phyloP scores from a whole-genome alignment of 148 eudicot genomes.

The Chenopodium formosanum region DNA sequence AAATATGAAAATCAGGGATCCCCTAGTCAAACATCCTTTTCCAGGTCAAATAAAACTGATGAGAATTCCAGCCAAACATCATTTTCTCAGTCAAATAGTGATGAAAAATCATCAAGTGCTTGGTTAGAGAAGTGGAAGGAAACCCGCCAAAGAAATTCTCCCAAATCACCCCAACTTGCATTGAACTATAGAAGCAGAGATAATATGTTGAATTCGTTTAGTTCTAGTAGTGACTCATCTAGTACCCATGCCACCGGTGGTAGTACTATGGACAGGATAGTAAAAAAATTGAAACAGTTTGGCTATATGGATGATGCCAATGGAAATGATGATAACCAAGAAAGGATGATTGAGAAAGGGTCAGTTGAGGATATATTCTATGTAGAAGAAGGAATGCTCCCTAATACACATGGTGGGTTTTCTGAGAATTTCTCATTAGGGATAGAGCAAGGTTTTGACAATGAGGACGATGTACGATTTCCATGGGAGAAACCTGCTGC shows the following conservation, averaged over 20 bases:
- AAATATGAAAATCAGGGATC: slow-evolving; percentile 7
- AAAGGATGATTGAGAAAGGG: slow-evolving; percentile 65
- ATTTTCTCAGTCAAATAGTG: slow-evolving; percentile 17
- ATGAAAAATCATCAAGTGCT: slow-evolving; percentile 33
- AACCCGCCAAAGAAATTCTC: slow-evolving; percentile 32
- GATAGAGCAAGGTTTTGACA: slow-evolving; percentile 43
- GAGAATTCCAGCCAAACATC: slow-evolving; percentile 25
- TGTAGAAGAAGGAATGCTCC: slow-evolving; percentile 85
- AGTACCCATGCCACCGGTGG: slow-evolving; percentile 36
- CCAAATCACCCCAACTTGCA: slow-evolving; percentile 40
- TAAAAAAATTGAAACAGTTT: slow-evolving; percentile 74
- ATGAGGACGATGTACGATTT: slow-evolving; percentile 56
- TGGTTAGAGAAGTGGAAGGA: slow-evolving; percentile 87
- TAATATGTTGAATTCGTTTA: slow-evolving; percentile 20
- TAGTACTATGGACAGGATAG: slow-evolving; percentile 91
- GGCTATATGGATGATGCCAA: slow-evolving; percentile 69
- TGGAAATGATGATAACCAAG: slow-evolving; percentile 38
- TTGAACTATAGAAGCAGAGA: slow-evolving; percentile 46
- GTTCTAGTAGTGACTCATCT: slow-evolving; percentile 36
- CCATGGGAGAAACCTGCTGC: slow-evolving; percentile 80
- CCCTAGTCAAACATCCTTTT: slow-evolving; percentile 25
- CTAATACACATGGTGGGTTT: slow-evolving; percentile 77
- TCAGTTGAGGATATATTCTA: slow-evolving; percentile 90
- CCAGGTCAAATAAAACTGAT: slow-evolving; percentile 12
- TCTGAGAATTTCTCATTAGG: slow-evolving; percentile 53